Evolutionary conservation across 257 asterid species (phyloP), one percentile per base, ranked within the genome.

Genomic region (Cordia subcordata): DNA sequence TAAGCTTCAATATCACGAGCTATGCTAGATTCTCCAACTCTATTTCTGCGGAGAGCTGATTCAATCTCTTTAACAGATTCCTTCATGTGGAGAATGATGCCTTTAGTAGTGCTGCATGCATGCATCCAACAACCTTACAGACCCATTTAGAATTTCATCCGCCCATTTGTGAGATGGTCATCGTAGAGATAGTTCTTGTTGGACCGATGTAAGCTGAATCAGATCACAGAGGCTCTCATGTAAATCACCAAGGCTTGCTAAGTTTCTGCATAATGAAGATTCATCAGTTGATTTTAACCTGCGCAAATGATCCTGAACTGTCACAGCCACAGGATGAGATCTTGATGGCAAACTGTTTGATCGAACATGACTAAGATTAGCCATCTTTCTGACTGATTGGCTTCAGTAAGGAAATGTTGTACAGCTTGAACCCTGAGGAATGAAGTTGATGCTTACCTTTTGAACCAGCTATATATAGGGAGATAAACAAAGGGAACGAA

Each of bases 1-100:
- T 44, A 58, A 3, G 39, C 51, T 19, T 58, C 53, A 10, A 44
- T 13, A 3, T 58, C 19, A 11, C 11, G 17, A 6, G 10, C 9
- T 42, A 58, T 8, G 15, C 14, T 13, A 44, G 17, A 19, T 35
- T 50, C 66, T 62, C 40, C 66, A 49, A 18, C 16, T 57, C 13
- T 65, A 35, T 55, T 56, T 56, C 79, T 68, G 44, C 79, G 56
- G 22, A 64, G 23, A 27, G 59, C 75, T 42, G 58, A 73, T 27
- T 67, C 55, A 6, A 61, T 58, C 32, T 64, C 54, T 47, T 61
- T 64, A 10, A 72, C 19, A 54, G 59, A 56, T 58, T 40, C 77
- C 53, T 49, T 79, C n/a, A 60, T 47, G 0, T 27, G 64, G 52
- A 12, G 10, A 15, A 57, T 39, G 45, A 64, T 27, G 8, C 75